Base-by-base conservation (phyloP, 2,329 filamentous ascomycete species). In the Nemania abortiva region DNA sequence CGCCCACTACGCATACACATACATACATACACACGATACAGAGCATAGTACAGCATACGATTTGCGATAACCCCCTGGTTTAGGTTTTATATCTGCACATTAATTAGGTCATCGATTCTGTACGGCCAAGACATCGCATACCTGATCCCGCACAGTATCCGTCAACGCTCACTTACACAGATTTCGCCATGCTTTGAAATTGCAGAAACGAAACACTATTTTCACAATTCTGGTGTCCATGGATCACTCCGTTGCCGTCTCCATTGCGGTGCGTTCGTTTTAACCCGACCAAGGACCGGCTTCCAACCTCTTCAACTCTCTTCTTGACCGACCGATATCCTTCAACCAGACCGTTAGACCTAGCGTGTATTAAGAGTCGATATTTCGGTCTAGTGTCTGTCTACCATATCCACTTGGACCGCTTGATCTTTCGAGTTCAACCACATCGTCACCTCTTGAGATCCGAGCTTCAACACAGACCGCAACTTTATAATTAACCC, bases 401-500 rank as follows among this genome's bases (percentile, higher is more conserved):
- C 47, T 52, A 42, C 31, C 27, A 39, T 65, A 57, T 61, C 60
- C 64, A 71, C 64, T 68, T 70, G 49, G 65, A 61, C 58, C 20
- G 9, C 54, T 64, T 50, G 58, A 54, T 49, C 63, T 47, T 65
- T 56, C 42, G n/a, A 53, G 55, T 47, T 55, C 49, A 56, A 65
- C 49, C 61, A 56, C 42, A 63, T 57, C 57, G 34, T 63, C 59
- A 34, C 55, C 20, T 63, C 58, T 56, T 50, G n/a, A n/a, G 55
- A 69, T 52, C 59, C 59, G 58, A 65, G 59, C 24, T 65, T 65
- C 49, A 56, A 61, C 55, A 63, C 63, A 69, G 66, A 71, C 66
- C 69, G 63, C 69, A 70, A 69, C 65, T 70, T 59, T 39, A 50
- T 68, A 65, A 68, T 65, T 59, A 59, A 63, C 56, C 55, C 65